A percentile compares a stretch with the other conserved stretches of the same genome.
Evolutionary conservation across 1,139 yeast species (phyloP).

Genomic region (Casaregolazyma lundiana): DNA sequence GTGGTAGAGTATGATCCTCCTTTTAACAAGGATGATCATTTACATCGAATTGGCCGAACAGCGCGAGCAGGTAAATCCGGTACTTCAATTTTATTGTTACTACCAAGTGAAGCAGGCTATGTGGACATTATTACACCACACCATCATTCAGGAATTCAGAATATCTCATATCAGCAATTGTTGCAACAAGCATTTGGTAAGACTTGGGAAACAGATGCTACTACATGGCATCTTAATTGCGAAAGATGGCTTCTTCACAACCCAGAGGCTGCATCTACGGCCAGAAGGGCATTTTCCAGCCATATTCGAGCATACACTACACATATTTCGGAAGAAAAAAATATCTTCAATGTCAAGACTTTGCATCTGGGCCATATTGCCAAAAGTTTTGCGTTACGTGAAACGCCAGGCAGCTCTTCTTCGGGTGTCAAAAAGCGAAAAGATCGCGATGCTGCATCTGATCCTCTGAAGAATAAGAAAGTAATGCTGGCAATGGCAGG

Average conservation of each 20-base stretch:
- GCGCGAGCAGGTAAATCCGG: slow-evolving; percentile 87
- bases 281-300: slow-evolving; percentile 75
- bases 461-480: slow-evolving; percentile 36
- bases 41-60: slow-evolving; percentile 93
- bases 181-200: slow-evolving; percentile 61
- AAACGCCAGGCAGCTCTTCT: slow-evolving; percentile 61
- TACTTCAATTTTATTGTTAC: slow-evolving; percentile 65
- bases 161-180: slow-evolving; percentile 49
- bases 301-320: slow-evolving; percentile 97
- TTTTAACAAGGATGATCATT: slow-evolving; percentile 85
- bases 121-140: slow-evolving; percentile 50
- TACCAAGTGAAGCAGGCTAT: slow-evolving; percentile 84
- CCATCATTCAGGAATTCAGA: slow-evolving; percentile 61
- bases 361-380: slow-evolving; percentile 95
- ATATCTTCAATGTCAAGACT: slow-evolving; percentile 69
- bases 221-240: slow-evolving; percentile 89
- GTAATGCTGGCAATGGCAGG: slow-evolving; percentile 78
- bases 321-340: slow-evolving; percentile 75
- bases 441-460: slow-evolving; percentile 6
- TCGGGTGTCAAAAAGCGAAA: slow-evolving; percentile 8
- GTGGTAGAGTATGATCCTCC: slow-evolving; percentile 92
- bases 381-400: slow-evolving; percentile 89
- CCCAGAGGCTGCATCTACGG: slow-evolving; percentile 58
- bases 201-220: slow-evolving; percentile 88
- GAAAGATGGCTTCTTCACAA: slow-evolving; percentile 82